Evolutionary conservation across 768 basidiomycete genomes (phyloP), one percentile per base, ranked within the genome.

Genomic region (Lentinula sp.): DNA sequence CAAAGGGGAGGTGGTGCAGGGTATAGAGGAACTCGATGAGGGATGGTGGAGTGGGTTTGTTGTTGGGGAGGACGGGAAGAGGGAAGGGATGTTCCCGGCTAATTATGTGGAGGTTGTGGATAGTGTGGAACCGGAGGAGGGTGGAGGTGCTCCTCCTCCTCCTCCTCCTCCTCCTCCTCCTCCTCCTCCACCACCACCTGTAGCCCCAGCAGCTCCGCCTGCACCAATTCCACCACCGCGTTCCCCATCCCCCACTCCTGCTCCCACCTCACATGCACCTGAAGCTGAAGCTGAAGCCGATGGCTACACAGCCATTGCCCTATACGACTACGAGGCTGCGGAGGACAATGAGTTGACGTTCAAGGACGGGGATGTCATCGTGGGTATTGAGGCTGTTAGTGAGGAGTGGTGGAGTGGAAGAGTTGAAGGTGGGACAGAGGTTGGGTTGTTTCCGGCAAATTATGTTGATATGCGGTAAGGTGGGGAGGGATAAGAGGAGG

Each of bases 281-380:
- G 83, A 90, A 50, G 79, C 83, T 64, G 90, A 89, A 15, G 72
- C 7, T 10, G 23, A 32, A 49, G 3, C 12, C 18, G 48, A 49
- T 23, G 35, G 50, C 15, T 6, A 16, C 3, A 13, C 32, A 6
- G 55, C 55, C 37, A 43, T 56, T 13, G 55, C 37, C 49, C 23
- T 54, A 1, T 58, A 6, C 53, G 95, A 91, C 64, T 96, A 95
- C 67, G 91, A 93, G 9, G 92, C 95, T 0, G 85, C 85, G 0
- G 95, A 97, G 69, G 93, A 94, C 65, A 97, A 98, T 68, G 95
- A 97, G 69, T 74, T 97, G 33, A 81, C 86, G 3, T 93, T 98
- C 82, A 76, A 71, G 35, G 94, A 93, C 71, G 92, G 91, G 32
- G 94, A 95, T 39, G 74, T 77, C 60, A 91, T 97, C 69, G 79